phyloP scores from a whole-genome alignment of 2,329 filamentous ascomycete species.

The Scortechinia acanthostroma region DNA sequence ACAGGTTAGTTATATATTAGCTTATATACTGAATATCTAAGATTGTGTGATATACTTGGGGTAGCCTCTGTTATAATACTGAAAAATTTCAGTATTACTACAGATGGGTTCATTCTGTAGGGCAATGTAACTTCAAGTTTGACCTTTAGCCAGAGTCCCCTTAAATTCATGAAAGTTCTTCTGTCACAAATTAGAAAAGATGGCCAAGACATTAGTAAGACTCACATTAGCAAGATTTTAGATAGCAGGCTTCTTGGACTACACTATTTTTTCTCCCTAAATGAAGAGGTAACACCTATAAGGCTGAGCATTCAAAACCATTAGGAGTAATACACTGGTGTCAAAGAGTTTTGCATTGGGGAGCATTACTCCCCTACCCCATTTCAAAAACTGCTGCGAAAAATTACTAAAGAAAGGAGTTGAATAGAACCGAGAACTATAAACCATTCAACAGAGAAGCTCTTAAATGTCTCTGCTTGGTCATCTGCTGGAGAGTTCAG shows the following conservation, averaged over 20 bases:
- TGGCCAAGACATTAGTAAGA: neutral
- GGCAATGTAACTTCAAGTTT: neutral
- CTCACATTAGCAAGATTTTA: neutral
- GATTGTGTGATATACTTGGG: neutral
- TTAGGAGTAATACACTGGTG: too few species aligned
- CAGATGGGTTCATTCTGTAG: neutral
- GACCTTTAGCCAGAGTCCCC: neutral
- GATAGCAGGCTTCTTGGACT: too few species aligned
- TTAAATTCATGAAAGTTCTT: neutral
- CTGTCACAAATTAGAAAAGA: neutral
- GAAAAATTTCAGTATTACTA: neutral
- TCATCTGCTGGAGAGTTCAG: too few species aligned
- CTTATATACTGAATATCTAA: neutral
- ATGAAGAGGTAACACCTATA: too few species aligned
- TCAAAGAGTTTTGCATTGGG: too few species aligned
- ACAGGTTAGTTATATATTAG: neutral
- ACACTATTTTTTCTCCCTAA: neutral
- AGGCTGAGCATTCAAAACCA: too few species aligned
- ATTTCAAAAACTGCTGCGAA: too few species aligned
- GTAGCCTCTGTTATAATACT: neutral
- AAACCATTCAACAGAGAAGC: too few species aligned
- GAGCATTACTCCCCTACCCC: too few species aligned
- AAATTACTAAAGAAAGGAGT: too few species aligned
- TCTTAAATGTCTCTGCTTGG: too few species aligned
- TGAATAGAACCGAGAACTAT: too few species aligned